Percentiles rank a stretch among this genome's conserved stretches.
Conservation (phyloP, 2,329 filamentous ascomycete genomes). For the Nemania abortiva region DNA sequence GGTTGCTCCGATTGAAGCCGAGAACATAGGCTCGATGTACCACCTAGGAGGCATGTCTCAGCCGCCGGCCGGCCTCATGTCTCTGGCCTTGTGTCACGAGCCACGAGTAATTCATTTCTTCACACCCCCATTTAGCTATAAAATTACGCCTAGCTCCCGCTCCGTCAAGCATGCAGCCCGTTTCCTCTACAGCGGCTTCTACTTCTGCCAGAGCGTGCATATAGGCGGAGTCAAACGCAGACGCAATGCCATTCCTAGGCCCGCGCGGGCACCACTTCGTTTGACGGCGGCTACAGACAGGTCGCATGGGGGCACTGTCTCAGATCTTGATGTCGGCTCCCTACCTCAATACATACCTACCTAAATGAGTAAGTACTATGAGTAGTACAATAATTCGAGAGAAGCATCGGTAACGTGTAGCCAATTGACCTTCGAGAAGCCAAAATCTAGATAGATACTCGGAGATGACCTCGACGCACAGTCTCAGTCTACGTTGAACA, state of each 20-base stretch:
- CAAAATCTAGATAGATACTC: neutral
- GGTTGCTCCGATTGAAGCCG: neutral
- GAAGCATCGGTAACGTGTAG: neutral
- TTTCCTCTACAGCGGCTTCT: slow-evolving; percentile 2
- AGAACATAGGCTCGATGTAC: neutral
- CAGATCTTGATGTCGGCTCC: slow-evolving; percentile 11
- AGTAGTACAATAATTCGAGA: neutral
- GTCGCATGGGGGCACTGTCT: slow-evolving; percentile 17
- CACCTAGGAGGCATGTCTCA: neutral
- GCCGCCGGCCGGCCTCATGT: neutral
- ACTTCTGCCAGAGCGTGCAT: neutral
- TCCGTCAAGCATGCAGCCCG: neutral
- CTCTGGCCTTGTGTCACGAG: neutral
- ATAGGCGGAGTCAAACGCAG: slow-evolving; percentile 7
- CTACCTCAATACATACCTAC: neutral
- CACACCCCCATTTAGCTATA: neutral
- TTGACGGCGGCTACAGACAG: slow-evolving; percentile 22
- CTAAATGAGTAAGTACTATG: neutral
- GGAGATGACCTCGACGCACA: neutral
- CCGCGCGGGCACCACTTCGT: slow-evolving; percentile 3
- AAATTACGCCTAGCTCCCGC: neutral
- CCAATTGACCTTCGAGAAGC: neutral
- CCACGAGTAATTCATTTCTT: neutral
- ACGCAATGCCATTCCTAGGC: slow-evolving; percentile 4
- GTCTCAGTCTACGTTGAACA: neutral